A percentile compares a stretch with the other conserved stretches of the same genome.
These are phyloP conservation scores for Marsdenia floribunda DNA, from an alignment of 257 asterid genomes.

Conservation along the genomic window DNA sequence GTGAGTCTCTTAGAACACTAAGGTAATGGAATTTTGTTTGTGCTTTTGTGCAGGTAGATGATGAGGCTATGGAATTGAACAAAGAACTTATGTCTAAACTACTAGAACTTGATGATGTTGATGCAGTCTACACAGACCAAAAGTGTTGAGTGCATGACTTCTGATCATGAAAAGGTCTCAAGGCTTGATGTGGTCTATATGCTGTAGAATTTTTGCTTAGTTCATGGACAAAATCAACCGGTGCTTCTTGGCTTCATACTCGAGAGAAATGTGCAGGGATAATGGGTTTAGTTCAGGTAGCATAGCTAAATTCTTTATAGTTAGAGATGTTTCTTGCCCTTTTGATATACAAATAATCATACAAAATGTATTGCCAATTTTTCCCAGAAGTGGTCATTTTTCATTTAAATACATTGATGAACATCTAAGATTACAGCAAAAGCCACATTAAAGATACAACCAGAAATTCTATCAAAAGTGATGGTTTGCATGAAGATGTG, in stretches of 20 bases:
- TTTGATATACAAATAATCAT: neutral
- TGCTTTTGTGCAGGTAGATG: slow-evolving; percentile 61
- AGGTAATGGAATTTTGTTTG: neutral
- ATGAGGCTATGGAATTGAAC: slow-evolving; percentile 94
- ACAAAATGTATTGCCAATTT: neutral
- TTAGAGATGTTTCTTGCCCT: neutral
- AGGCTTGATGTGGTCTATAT: neutral
- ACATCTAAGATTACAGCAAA: neutral
- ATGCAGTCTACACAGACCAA: slow-evolving; percentile 85
- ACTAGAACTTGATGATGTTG: slow-evolving; percentile 91
- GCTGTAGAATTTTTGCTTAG: neutral
- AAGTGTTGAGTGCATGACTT: slow-evolving; percentile 24
- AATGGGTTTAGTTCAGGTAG: neutral
- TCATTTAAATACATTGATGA: neutral
- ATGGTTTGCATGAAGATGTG: neutral
- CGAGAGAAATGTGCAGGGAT: neutral
- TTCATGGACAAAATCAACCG: neutral
- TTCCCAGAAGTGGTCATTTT: neutral
- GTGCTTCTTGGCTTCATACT: neutral
- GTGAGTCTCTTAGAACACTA: neutral
- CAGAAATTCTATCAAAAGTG: neutral
- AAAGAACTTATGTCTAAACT: slow-evolving; percentile 67
- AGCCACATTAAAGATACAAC: neutral
- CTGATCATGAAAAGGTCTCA: neutral
- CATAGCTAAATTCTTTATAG: neutral